phyloP scores from a whole-genome alignment of 257 asterid genomes.

The Thymus mandschuricus region DNA sequence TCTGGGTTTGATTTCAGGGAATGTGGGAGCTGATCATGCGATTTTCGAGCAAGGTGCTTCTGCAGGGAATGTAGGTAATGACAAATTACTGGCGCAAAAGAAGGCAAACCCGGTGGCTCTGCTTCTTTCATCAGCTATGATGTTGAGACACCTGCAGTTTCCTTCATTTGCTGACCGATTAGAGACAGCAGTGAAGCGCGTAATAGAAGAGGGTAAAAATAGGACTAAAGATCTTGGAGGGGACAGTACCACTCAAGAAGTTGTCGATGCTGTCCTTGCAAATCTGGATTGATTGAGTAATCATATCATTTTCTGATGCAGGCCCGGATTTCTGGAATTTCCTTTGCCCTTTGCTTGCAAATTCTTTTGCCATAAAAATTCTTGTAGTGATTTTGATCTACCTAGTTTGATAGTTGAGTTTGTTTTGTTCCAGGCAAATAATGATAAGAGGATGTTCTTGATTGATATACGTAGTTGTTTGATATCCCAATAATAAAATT shows the following conservation, averaged over 20 bases:
- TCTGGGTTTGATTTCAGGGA: conserved; percentile 52
- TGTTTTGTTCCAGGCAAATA: conserved; percentile 27
- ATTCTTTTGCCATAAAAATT: neutral
- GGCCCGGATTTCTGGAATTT: neutral
- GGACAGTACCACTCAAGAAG: conserved; percentile 74
- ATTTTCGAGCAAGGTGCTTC: conserved; percentile 97
- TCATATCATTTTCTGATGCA: neutral
- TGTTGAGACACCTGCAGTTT: conserved; percentile 88
- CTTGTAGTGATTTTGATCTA: neutral
- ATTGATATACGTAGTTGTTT: conserved; percentile 13
- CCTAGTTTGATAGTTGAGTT: conserved; percentile 27
- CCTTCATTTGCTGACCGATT: conserved; percentile 89
- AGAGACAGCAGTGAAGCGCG: conserved; percentile 70
- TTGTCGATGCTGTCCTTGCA: conserved; percentile 76
- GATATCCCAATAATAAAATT: conserved; percentile 15
- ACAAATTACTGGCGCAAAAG: conserved; percentile 59
- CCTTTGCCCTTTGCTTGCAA: neutral
- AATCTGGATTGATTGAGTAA: conserved; percentile 50
- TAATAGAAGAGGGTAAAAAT: conserved; percentile 63
- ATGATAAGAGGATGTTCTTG: conserved; percentile 13
- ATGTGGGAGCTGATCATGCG: conserved; percentile 90
- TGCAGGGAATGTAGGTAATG: conserved; percentile 94
- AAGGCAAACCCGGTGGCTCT: conserved; percentile 89
- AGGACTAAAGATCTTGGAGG: conserved; percentile 89
- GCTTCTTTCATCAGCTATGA: conserved; percentile 91